Evolutionary conservation across 2,329 filamentous ascomycete genomes (phyloP).

Genomic region (Beauveria varroae): DNA sequence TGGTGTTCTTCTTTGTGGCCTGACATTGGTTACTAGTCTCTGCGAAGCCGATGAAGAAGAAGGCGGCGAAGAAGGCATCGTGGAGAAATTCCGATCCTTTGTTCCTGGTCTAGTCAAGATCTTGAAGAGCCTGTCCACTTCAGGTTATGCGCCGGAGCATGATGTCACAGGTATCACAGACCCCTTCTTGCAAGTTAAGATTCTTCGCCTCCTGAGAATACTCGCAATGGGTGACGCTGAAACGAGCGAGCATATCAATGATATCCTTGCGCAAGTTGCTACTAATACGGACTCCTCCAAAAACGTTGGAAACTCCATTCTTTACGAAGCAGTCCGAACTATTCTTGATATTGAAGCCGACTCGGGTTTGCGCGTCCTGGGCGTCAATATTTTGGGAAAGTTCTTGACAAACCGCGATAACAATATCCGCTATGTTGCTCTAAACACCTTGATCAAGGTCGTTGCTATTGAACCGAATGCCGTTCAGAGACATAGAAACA

Average conservation of each 20-base stretch:
- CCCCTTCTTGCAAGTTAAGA: slow-evolving; percentile 95
- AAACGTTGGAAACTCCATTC: slow-evolving; percentile 95
- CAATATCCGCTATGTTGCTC: slow-evolving; percentile 95
- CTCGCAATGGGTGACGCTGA: slow-evolving; percentile 78
- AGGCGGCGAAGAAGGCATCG: slow-evolving; percentile 78
- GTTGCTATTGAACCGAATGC: slow-evolving; percentile 97
- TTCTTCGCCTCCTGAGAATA: slow-evolving; percentile 77
- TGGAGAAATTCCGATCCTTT: slow-evolving; percentile 84
- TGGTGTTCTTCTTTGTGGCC: slow-evolving; percentile 83
- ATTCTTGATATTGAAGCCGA: slow-evolving; percentile 98
- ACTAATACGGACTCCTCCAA: slow-evolving; percentile 98
- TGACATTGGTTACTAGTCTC: slow-evolving; percentile 84
- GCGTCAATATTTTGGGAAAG: slow-evolving; percentile 97
- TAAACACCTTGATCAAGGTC: slow-evolving; percentile 96
- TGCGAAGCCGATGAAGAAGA: slow-evolving; percentile 94
- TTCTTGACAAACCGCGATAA: slow-evolving; percentile 98
- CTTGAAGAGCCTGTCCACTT: slow-evolving; percentile 85
- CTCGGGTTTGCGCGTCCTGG: slow-evolving; percentile 84
- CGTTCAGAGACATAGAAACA: slow-evolving; percentile 94
- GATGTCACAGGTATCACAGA: slow-evolving; percentile 98
- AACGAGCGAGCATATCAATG: slow-evolving; percentile 95
- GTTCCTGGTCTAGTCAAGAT: slow-evolving; percentile 83
- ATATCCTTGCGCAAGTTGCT: slow-evolving; percentile 93
- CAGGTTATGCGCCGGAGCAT: slow-evolving; percentile 94
- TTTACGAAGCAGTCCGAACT: slow-evolving; percentile 94